Evolutionary conservation across 306 rosid species (phyloP), one percentile per base, ranked within the genome.

Genomic region (Biancaea sappan): DNA sequence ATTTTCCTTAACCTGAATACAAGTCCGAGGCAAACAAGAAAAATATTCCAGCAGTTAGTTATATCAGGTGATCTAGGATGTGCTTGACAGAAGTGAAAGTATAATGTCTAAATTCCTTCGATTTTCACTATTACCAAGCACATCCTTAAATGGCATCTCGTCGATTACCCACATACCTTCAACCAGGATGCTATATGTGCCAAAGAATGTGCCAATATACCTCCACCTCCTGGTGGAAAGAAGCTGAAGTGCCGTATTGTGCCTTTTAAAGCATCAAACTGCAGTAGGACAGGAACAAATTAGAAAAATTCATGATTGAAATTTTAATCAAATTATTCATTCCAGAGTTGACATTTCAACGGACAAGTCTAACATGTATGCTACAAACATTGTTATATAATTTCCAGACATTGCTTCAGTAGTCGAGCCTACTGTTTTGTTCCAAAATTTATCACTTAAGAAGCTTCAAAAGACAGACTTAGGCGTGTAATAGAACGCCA

Each of bases 211-310:
- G 94, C 83, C 84, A 92, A 52, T 29, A 95, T 84, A 61, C 98
- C 97, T 0, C 98, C 92, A 38, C 93, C 98, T 64, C 93, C 91
- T 2, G 89, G 91, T 52, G 96, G 97, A 67, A 95, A 87, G 43
- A 95, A 82, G 80, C 83, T 85, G 78, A 84, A 92, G 84, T 87
- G 93, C 65, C 88, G 86, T 35, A 94, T 71, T 25, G 89, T 57
- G 29, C 84, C 88, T 87, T 95, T 95, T 72, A 95, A 71, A 72
- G 84, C 32, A 82, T 92, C 92, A 83, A 95, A 95, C 99, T 95
- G 92, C 82, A 76, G 44, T 12, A 61, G 66, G 72, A 57, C 61
- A 76, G n/a, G 37, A 41, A 85, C 47, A 73, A 56, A 69, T 89
- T 37, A 79, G 78, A 73, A 80, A 34, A 32, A 52, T 8, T 74